Percentiles rank a stretch among this genome's conserved stretches.
Evolutionary conservation across 805 yeast species (phyloP).

Genomic region (Barnettozyma vustinii): DNA sequence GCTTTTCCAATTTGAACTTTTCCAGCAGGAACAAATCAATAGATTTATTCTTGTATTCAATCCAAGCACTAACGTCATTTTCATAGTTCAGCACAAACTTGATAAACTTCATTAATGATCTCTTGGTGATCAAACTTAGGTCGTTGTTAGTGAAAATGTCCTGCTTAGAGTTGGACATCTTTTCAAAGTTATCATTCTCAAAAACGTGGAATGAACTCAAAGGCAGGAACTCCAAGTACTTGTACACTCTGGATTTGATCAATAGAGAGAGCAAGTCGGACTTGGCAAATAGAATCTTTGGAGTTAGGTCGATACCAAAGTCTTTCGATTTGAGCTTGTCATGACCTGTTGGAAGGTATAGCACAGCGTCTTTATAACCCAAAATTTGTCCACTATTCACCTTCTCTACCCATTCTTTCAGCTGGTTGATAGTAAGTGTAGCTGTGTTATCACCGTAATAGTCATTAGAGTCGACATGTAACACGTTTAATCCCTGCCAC

Average conservation of each 20-base stretch:
- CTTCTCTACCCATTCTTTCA: constrained; percentile 73
- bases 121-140: constrained; percentile 66
- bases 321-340: constrained; percentile 45
- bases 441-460: constrained; percentile 89
- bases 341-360: constrained; percentile 68
- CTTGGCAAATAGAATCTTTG: constrained; percentile 82
- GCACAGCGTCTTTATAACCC: constrained; percentile 62
- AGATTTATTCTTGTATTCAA: constrained; percentile 48
- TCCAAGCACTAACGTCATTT: constrained; percentile 49
- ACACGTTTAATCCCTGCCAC: constrained; percentile 96
- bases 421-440: constrained; percentile 80
- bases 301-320: constrained; percentile 84
- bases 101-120: constrained; percentile 85
- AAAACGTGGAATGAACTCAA: constrained; percentile 87
- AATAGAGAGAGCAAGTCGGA: constrained; percentile 79
- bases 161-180: constrained; percentile 80
- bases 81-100: constrained; percentile 80
- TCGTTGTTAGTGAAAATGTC: constrained; percentile 90
- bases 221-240: constrained; percentile 89
- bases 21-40: constrained; percentile 54
- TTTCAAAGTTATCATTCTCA: constrained; percentile 86
- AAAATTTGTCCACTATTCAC: constrained; percentile 41
- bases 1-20: constrained; percentile 62
- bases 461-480: constrained; percentile 80
- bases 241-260: constrained; percentile 80